Evolutionary conservation across 2,329 filamentous ascomycete genomes (phyloP), one percentile per base, ranked within the genome.

Genomic region (Emergomyces orientalis): DNA sequence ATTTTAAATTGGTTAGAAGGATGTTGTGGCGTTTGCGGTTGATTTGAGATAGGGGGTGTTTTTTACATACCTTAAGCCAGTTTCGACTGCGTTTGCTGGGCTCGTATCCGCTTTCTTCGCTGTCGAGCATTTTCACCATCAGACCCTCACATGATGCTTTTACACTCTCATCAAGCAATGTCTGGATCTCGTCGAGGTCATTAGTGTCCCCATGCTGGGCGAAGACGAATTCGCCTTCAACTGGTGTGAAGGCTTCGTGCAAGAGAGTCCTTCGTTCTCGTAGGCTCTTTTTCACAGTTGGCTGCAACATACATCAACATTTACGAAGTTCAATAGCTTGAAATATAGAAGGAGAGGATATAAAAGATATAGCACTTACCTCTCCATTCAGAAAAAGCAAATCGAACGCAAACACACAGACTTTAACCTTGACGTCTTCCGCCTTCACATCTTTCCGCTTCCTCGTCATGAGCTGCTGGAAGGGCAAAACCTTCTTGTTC

Each of bases 41-140:
- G 39, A n/a, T 9, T 47, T 8, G 32, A 55, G 7, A 9, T 27
- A 25, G 41, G 37, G 14, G 22, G 19, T 19, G 25, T 27, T 25
- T 57, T 25, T 19, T 32, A 60, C 19, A 43, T 80, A 89, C 88
- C 82, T 99, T 99, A 67, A 99, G 88, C 94, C 94, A 99, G 73
- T 99, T 99, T 64, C 94, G 89, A 76, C 90, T 96, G 67, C 94
- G 88, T 74, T 96, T 96, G 71, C 90, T 96, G 25, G 94, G 94
- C 77, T 97, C 93, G 73, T 99, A 99, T 69, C 90, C 90, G 69
- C 90, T 96, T 76, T 97, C 93, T 7, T 84, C 80, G 0, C 93
- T 94, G 73, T 97, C 93, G 64, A 99, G 79, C 94, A 99, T 99
- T 80, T 99, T 99, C 17, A 99, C 94, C 94, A 99, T 99, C 61